These are phyloP conservation scores for Leersia perrieri DNA, from an alignment of 176 grass and related monocot species.

Conservation along the genomic window DNA sequence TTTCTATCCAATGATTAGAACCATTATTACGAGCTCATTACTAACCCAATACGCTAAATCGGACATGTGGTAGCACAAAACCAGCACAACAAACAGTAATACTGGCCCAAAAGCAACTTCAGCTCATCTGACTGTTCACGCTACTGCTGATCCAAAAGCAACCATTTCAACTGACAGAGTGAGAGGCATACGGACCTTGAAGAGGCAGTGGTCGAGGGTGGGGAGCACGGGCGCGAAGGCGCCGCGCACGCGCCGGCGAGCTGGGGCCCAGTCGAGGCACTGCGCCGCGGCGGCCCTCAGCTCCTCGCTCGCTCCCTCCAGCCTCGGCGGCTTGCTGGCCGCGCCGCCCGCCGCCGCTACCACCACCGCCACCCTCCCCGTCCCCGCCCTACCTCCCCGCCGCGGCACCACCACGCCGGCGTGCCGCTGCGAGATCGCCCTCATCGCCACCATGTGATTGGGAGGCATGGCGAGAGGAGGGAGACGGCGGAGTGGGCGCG, in stretches of 20 bases:
- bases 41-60: not conserved
- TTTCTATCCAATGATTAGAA: not conserved
- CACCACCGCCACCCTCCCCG: slow-evolving; percentile 17
- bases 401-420: not conserved
- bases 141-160: not conserved
- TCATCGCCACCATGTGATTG: slow-evolving; percentile 38
- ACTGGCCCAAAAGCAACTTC: not conserved
- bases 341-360: slow-evolving; percentile 10
- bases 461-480: not conserved
- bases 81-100: not conserved
- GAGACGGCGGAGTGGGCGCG: too few species aligned
- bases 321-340: slow-evolving; percentile 7
- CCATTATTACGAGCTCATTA: not conserved
- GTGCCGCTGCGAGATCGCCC: slow-evolving; percentile 35
- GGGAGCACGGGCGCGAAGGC: slow-evolving; percentile 68
- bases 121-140: not conserved
- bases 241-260: slow-evolving; percentile 60
- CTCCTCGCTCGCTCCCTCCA: slow-evolving; percentile 78
- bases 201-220: slow-evolving; percentile 80
- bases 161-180: not conserved
- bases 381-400: not conserved
- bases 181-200: slow-evolving; percentile 53
- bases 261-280: slow-evolving; percentile 83
- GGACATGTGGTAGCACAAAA: not conserved
- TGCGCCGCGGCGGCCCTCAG: slow-evolving; percentile 61